Conservation (phyloP, 2,329 filamentous ascomycete species). For the Plenodomus biglobosus region DNA sequence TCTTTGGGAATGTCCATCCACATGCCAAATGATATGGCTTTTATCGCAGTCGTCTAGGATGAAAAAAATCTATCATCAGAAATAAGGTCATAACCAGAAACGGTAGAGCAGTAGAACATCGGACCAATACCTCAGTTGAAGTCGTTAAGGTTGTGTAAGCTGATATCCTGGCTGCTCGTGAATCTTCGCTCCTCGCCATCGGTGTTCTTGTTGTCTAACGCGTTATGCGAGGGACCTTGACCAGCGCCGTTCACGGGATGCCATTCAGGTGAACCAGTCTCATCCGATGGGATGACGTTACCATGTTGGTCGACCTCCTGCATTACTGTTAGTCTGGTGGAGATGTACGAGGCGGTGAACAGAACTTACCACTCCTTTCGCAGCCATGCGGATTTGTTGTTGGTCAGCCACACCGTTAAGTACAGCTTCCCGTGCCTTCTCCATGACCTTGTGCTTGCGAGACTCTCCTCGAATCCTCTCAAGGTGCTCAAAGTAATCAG, state of each 20-base stretch:
- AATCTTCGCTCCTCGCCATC: constrained; percentile 37
- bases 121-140: constrained; percentile 19
- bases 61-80: neutral
- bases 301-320: constrained; percentile 57
- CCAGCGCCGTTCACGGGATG: constrained; percentile 24
- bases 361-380: constrained; percentile 56
- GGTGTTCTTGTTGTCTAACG: constrained; percentile 14
- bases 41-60: neutral
- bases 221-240: constrained; percentile 18
- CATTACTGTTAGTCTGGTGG: constrained; percentile 11
- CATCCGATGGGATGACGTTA: constrained; percentile 57
- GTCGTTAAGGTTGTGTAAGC: constrained; percentile 59
- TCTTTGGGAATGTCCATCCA: neutral
- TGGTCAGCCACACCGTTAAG: constrained; percentile 63
- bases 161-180: constrained; percentile 59
- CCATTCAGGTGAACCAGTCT: constrained; percentile 29
- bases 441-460: constrained; percentile 66
- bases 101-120: neutral
- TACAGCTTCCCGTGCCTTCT: constrained; percentile 65
- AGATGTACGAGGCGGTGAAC: neutral
- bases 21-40: neutral
- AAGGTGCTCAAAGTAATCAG: constrained; percentile 80
- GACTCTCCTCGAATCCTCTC: constrained; percentile 71
- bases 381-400: constrained; percentile 63
- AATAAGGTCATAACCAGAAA: neutral